Conservation (phyloP, 192 early-diverging fungal species). For the Coemansia interrupta region DNA sequence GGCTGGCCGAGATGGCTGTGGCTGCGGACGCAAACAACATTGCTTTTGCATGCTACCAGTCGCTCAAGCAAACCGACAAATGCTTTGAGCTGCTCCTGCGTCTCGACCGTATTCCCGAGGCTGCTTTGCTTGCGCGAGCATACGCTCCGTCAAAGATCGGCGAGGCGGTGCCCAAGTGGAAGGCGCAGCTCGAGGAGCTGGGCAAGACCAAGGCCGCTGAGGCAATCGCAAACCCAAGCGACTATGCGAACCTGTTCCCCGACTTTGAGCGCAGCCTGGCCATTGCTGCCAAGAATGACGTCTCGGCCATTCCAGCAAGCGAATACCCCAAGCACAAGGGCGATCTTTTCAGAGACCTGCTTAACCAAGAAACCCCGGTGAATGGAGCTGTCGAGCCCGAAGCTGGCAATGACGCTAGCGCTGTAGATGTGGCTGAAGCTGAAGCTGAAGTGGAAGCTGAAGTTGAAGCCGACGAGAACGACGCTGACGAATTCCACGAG, state of each 20-base stretch:
- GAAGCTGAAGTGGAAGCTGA: slow-evolving; percentile 11
- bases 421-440: neutral
- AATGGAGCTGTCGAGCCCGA: slow-evolving; percentile 7
- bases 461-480: slow-evolving; percentile 6
- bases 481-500: slow-evolving; percentile 45
- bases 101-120: slow-evolving; percentile 89
- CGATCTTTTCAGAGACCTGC: slow-evolving; percentile 20
- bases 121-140: slow-evolving; percentile 88
- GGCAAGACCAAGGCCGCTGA: slow-evolving; percentile 82
- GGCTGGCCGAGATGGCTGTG: slow-evolving; percentile 64
- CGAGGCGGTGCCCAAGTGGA: slow-evolving; percentile 74
- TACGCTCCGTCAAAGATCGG: slow-evolving; percentile 77
- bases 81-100: slow-evolving; percentile 84
- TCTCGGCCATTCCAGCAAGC: slow-evolving; percentile 6
- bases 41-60: slow-evolving; percentile 79
- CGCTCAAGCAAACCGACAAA: slow-evolving; percentile 70
- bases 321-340: slow-evolving; percentile 30
- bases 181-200: slow-evolving; percentile 60
- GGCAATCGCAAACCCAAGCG: slow-evolving; percentile 78
- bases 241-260: slow-evolving; percentile 86
- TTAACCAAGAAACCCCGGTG: slow-evolving; percentile 7
- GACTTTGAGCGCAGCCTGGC: slow-evolving; percentile 53
- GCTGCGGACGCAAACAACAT: slow-evolving; percentile 84
- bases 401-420: neutral
- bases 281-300: slow-evolving; percentile 3